These are phyloP conservation scores for Cladosporium sp. DNA, from an alignment of 2,329 filamentous ascomycete species.

Conservation along the genomic window DNA sequence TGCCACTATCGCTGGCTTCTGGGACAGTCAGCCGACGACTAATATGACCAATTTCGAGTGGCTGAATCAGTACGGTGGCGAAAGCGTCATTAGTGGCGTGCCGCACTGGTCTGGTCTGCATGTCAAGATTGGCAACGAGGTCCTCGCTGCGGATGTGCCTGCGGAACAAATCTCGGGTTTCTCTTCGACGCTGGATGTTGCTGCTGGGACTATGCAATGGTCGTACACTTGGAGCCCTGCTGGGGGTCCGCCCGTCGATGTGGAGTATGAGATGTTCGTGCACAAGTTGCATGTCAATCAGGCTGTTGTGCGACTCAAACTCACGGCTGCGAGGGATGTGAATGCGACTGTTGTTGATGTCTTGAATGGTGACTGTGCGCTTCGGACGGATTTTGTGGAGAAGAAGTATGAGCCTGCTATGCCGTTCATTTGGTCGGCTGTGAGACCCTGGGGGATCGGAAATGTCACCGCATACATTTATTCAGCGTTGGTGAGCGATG, in stretches of 20 bases:
- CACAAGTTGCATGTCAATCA: constrained; percentile 61
- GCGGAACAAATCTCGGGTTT: constrained; percentile 58
- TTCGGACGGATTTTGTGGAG: constrained; percentile 56
- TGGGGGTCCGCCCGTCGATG: constrained; percentile 47
- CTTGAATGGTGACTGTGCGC: constrained; percentile 64
- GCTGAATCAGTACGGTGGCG: constrained; percentile 65
- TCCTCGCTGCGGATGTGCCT: constrained; percentile 59
- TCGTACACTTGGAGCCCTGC: constrained; percentile 62
- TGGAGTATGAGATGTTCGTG: constrained; percentile 63
- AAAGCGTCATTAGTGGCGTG: constrained; percentile 67
- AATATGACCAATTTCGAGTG: constrained; percentile 63
- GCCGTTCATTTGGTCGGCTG: constrained; percentile 59
- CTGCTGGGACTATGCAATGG: constrained; percentile 61
- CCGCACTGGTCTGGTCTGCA: constrained; percentile 64
- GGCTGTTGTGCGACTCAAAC: constrained; percentile 56
- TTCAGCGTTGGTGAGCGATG: constrained; percentile 45
- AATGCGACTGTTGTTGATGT: constrained; percentile 62
- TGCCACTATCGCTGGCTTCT: constrained; percentile 65
- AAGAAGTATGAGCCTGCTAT: constrained; percentile 52
- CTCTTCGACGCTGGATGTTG: constrained; percentile 57
- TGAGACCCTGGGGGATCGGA: constrained; percentile 57
- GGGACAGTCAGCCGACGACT: constrained; percentile 54
- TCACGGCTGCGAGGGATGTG: constrained; percentile 51
- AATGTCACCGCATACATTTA: constrained; percentile 61
- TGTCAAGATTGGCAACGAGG: constrained; percentile 50